Conservation (phyloP, 352 stramenopile species). For the Globisporangium cylindrosporum region DNA sequence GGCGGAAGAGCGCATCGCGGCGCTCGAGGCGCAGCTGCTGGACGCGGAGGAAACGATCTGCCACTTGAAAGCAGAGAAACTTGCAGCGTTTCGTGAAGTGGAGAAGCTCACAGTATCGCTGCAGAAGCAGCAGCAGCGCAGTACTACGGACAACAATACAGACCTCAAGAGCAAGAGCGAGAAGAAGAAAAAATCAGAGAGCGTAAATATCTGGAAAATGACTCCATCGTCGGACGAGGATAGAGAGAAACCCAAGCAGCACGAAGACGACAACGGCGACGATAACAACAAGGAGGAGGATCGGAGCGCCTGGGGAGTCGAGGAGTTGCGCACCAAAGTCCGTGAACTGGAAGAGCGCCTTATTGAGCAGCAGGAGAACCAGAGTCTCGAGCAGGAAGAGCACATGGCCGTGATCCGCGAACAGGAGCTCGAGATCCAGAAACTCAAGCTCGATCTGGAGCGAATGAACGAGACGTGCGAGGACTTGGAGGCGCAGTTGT, state of each 20-base stretch:
- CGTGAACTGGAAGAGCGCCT: conserved; percentile 41
- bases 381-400: conserved; percentile 45
- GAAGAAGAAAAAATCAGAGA: neutral
- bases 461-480: conserved; percentile 31
- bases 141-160: neutral
- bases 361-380: conserved; percentile 28
- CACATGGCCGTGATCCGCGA: conserved; percentile 60
- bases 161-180: neutral
- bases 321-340: conserved; percentile 24
- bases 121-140: conserved; percentile 3
- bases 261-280: neutral
- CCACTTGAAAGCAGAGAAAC: conserved; percentile 73
- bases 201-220: conserved; percentile 10
- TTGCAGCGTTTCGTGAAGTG: conserved; percentile 46
- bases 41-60: conserved; percentile 72
- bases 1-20: conserved; percentile 49
- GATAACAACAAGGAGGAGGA: conserved; percentile 4
- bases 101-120: conserved; percentile 40
- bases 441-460: conserved; percentile 33
- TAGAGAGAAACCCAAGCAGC: neutral
- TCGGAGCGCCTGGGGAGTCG: neutral
- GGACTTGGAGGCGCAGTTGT: conserved; percentile 27
- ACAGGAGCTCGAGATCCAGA: conserved; percentile 48
- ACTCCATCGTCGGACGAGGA: neutral
- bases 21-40: conserved; percentile 53